Evolutionary conservation across 129 eudicot genomes (phyloP).

Genomic region (Solidago caesia): DNA sequence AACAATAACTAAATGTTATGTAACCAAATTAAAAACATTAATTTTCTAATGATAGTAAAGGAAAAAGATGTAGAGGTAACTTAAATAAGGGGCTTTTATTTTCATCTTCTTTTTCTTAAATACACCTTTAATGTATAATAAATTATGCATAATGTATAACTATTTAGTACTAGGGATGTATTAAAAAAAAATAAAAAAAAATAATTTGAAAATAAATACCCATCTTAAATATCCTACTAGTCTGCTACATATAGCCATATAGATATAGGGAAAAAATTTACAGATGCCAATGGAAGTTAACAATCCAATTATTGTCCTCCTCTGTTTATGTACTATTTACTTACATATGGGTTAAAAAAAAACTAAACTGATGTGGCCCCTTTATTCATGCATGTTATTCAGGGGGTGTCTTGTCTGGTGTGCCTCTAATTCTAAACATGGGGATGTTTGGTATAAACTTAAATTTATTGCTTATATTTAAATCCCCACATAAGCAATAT

Average conservation of each 20-base stretch:
- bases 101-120: too few species aligned
- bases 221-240: not conserved
- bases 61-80: too few species aligned
- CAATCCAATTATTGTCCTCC: conserved; percentile 16
- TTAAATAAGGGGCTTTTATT: not conserved
- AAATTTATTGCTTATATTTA: too few species aligned
- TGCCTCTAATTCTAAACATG: not conserved
- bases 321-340: conserved; percentile 26
- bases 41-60: too few species aligned
- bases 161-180: too few species aligned
- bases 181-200: not conserved
- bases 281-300: conserved; percentile 28
- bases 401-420: conserved; percentile 13
- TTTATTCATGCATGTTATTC: conserved; percentile 19
- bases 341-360: conserved; percentile 19
- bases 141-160: too few species aligned
- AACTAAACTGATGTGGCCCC: conserved; percentile 21
- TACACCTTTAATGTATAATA: too few species aligned
- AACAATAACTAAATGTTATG: too few species aligned
- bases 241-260: too few species aligned
- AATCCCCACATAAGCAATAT: too few species aligned
- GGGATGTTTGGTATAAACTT: too few species aligned
- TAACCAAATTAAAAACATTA: too few species aligned
- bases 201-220: not conserved
- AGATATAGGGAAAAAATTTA: conserved; percentile 10